Percentiles rank a stretch among this genome's conserved stretches.
phyloP scores from a whole-genome alignment of 1,139 yeast genomes.

The Candida labiduridarum region DNA sequence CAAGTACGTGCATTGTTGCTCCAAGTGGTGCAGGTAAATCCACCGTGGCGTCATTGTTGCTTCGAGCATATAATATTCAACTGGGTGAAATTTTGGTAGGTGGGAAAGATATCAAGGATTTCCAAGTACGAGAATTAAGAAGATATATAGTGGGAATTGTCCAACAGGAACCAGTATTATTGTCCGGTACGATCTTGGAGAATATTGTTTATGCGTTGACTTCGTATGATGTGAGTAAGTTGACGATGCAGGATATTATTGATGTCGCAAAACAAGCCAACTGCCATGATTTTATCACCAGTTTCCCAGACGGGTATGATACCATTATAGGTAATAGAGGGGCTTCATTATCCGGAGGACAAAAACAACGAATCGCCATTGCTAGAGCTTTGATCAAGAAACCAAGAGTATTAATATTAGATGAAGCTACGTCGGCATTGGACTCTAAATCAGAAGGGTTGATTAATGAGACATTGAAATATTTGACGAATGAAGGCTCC shows the following conservation, averaged over 20 bases:
- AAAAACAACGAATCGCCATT: conserved; percentile 85
- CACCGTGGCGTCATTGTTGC: conserved; percentile 72
- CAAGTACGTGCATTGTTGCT: conserved; percentile 87
- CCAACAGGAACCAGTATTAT: conserved; percentile 84
- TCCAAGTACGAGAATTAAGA: conserved; percentile 73
- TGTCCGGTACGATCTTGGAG: conserved; percentile 77
- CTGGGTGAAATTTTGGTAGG: conserved; percentile 68
- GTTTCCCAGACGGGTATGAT: conserved; percentile 56
- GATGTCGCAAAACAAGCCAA: conserved; percentile 53
- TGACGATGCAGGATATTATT: conserved; percentile 44
- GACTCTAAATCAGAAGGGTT: conserved; percentile 74
- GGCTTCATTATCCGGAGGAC: conserved; percentile 77
- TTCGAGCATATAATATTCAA: conserved; percentile 64
- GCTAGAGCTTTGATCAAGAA: conserved; percentile 76
- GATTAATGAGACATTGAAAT: conserved; percentile 61
- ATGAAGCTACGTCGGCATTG: conserved; percentile 80
- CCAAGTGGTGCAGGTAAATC: conserved; percentile 93
- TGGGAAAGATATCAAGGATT: conserved; percentile 60
- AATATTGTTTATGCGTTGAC: conserved; percentile 78
- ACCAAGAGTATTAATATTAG: conserved; percentile 64
- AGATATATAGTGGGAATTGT: conserved; percentile 74
- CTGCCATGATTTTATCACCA: conserved; percentile 54
- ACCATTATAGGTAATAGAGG: conserved; percentile 60
- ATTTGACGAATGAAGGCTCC: conserved; percentile 56
- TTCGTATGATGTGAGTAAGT: conserved; percentile 45